These are phyloP conservation scores for Alnus rubra DNA, from an alignment of 306 rosid species.

Conservation along the genomic window DNA sequence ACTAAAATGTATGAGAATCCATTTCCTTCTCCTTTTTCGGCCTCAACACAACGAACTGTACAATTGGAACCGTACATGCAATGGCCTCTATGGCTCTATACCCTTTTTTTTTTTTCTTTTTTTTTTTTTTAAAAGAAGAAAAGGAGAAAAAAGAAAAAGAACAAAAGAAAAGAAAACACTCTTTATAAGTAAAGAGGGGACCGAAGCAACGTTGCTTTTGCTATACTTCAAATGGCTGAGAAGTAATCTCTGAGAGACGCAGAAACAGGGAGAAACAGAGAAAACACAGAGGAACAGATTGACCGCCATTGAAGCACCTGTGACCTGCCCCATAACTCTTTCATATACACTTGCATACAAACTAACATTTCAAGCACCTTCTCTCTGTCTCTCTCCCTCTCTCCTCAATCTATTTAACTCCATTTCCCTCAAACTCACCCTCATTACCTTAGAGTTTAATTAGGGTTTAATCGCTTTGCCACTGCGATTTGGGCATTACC, in stretches of 20 bases:
- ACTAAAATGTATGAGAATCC: background rate
- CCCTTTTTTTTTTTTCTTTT: background rate
- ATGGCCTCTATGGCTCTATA: background rate
- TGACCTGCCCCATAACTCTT: background rate
- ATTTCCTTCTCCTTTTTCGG: slow-evolving; percentile 1
- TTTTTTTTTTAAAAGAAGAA: background rate
- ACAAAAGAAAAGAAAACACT: background rate
- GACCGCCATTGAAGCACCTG: slow-evolving; percentile 65
- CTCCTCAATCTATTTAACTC: slow-evolving; percentile 8
- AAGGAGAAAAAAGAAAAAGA: background rate
- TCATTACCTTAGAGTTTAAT: background rate
- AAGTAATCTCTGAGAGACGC: slow-evolving; percentile 40
- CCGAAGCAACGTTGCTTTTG: slow-evolving; percentile 65
- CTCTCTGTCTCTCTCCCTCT: slow-evolving; percentile 1
- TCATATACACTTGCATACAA: background rate
- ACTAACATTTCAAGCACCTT: slow-evolving; percentile 2
- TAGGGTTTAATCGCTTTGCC: background rate
- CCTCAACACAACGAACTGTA: slow-evolving; percentile 40
- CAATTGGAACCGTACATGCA: slow-evolving; percentile 30
- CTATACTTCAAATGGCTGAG: slow-evolving; percentile 59
- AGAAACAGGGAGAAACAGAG: slow-evolving; percentile 31
- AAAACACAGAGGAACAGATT: slow-evolving; percentile 25
- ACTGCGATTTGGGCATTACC: slow-evolving; percentile 7
- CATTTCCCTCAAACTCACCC: background rate
- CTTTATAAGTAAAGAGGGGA: slow-evolving; percentile 39